Base-by-base conservation (phyloP, 805 yeast species). In the Torulaspora indica region DNA sequence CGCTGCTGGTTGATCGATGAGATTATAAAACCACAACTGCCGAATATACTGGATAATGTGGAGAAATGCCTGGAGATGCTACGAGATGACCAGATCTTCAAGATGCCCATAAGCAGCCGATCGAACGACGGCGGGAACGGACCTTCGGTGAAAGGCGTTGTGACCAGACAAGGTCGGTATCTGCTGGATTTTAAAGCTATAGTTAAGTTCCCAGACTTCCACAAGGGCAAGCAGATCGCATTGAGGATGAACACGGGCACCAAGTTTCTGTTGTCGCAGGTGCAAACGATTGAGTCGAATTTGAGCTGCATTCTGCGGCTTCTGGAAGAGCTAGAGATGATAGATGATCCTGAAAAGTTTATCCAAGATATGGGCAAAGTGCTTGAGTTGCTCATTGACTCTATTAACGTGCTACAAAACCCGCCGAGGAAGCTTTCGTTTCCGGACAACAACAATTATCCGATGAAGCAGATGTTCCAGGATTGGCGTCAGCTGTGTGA, bases 391-490 rank as follows among this genome's bases (percentile, higher is more conserved):
- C 47, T 64, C 5, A 54, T 56, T 20, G 32, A 49, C 37, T 54
- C 61, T 6, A 56, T 58, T 10, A 52, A 47, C 35, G 41, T 45
- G 29, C 52, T 78, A 57, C 75, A 67, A 51, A 76, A 72, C 14
- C 83, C 85, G 1, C 76, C 76, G 34, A 75, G 78, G 4, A 59
- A 60, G 9, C 64, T 81, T 22, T 70, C 77, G 15, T 84, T 83
- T 56, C 91, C 91, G 2, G 58, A 64, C 22, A 74, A 79, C 54
- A 67, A 74, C 18, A 63, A 75, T 3, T 53, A 64, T 1, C 54
- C 70, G 43, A 73, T 72, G 45, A 83, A 83, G 5, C 65, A 60
- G 18, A 54, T 79, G 37, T 76, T 79, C 10, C 57, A 66, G 2
- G 61, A 66, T 8, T 65, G 52, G 27, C 46, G 48, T 2, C 40